Conservation (phyloP, 441 rosid species). For the Bocquillonia castaneifolia region DNA sequence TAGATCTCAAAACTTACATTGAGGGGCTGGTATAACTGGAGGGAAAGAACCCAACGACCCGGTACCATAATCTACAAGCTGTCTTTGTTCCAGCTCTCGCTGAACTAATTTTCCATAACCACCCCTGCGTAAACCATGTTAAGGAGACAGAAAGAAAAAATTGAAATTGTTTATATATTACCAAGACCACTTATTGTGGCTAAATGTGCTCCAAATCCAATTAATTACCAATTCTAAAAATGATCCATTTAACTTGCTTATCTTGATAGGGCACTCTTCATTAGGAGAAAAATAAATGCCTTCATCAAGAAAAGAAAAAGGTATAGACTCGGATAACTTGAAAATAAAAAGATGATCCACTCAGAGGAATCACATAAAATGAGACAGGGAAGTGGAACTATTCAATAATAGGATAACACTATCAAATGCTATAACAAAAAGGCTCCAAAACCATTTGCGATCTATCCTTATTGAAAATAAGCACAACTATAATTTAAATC, state of each 20-base stretch:
- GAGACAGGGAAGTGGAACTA: neutral
- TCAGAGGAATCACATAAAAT: too few species aligned
- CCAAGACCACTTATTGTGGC: neutral
- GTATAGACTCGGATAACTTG: too few species aligned
- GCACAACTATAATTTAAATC: neutral
- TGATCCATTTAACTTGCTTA: neutral
- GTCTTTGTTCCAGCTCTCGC: constrained; percentile 78
- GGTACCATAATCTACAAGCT: constrained; percentile 93
- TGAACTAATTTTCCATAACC: constrained; percentile 97
- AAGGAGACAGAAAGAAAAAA: constrained; percentile 36
- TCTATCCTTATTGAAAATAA: neutral
- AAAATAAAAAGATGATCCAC: too few species aligned
- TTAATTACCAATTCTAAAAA: neutral
- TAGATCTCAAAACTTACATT: constrained; percentile 51
- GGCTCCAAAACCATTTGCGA: neutral
- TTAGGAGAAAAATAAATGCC: neutral
- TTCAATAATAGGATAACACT: neutral
- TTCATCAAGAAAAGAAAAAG: too few species aligned
- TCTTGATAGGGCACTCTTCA: neutral
- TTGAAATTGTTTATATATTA: neutral
- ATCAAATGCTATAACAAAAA: neutral
- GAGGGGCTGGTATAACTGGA: constrained; percentile 53
- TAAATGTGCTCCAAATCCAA: neutral
- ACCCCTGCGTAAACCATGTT: constrained; percentile 76
- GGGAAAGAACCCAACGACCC: constrained; percentile 77